phyloP scores from a whole-genome alignment of 176 grass and related monocot species.

The Ananas comosus region DNA sequence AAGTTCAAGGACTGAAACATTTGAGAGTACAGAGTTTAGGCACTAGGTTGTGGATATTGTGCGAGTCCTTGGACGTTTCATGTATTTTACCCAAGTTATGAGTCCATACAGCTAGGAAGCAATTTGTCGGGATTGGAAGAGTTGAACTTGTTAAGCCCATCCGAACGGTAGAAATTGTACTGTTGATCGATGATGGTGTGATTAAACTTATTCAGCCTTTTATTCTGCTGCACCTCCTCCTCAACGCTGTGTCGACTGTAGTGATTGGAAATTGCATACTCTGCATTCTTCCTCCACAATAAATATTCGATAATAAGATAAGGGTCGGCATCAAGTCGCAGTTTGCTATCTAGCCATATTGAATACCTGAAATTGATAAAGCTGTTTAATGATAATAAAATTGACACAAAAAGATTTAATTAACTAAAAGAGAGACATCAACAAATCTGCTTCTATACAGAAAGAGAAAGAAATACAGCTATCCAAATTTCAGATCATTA shows the following conservation, averaged over 20 bases:
- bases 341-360: constrained; percentile 97
- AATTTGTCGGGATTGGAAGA: constrained; percentile 60
- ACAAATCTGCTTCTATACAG: no score
- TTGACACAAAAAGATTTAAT: not conserved
- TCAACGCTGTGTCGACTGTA: constrained; percentile 87
- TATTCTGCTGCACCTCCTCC: constrained; percentile 95
- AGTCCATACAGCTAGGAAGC: constrained; percentile 82
- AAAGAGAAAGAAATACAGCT: no score
- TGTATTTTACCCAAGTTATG: no score
- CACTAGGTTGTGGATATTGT: no score
- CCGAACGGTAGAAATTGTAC: constrained; percentile 90
- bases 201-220: constrained; percentile 94
- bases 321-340: constrained; percentile 86
- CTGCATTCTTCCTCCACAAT: constrained; percentile 69
- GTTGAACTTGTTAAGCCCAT: constrained; percentile 71
- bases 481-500: no score
- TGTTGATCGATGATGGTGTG: constrained; percentile 98
- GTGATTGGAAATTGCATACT: constrained; percentile 99
- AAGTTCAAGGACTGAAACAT: no score
- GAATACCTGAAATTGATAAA: constrained; percentile 56
- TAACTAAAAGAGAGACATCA: not conserved
- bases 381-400: not conserved
- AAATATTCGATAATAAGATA: constrained; percentile 95
- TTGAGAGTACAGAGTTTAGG: no score
- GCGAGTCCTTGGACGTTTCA: no score